A percentile compares a stretch with the other conserved stretches of the same genome.
phyloP scores from a whole-genome alignment of 805 yeast species.

The Ogataea minuta region DNA sequence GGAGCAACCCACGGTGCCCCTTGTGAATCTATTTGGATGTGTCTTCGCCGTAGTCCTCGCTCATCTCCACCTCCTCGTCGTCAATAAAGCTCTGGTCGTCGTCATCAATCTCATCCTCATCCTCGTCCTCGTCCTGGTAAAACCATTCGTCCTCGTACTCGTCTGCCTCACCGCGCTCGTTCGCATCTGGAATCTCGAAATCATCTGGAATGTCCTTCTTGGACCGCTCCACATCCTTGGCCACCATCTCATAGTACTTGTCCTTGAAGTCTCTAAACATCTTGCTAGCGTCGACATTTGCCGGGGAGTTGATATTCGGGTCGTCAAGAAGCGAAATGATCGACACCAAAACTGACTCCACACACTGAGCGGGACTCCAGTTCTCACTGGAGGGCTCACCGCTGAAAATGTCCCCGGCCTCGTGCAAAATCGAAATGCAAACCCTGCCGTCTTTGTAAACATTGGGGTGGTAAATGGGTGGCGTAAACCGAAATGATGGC shows the following conservation, averaged over 20 bases:
- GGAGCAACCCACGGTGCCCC: background rate
- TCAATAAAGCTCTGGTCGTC: conserved; percentile 43
- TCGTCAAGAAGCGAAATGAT: conserved; percentile 89
- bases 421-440: conserved; percentile 90
- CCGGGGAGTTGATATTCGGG: conserved; percentile 91
- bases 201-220: conserved; percentile 85
- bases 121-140: conserved; percentile 63
- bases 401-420: conserved; percentile 83
- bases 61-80: conserved; percentile 44
- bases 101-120: conserved; percentile 52
- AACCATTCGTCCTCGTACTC: conserved; percentile 53
- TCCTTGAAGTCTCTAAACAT: conserved; percentile 82
- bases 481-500: conserved; percentile 88
- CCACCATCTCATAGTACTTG: conserved; percentile 70
- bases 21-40: conserved; percentile 19
- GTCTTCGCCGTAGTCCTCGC: conserved; percentile 44
- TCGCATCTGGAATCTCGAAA: conserved; percentile 66
- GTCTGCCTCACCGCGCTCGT: conserved; percentile 40
- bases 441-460: conserved; percentile 91
- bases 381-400: conserved; percentile 94
- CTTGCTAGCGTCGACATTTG: conserved; percentile 94
- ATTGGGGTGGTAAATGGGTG: conserved; percentile 93
- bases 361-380: conserved; percentile 93
- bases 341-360: conserved; percentile 84
- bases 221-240: conserved; percentile 79